Base-by-base conservation (phyloP, 192 early-diverging fungal species). In the Coemansia sp. region DNA sequence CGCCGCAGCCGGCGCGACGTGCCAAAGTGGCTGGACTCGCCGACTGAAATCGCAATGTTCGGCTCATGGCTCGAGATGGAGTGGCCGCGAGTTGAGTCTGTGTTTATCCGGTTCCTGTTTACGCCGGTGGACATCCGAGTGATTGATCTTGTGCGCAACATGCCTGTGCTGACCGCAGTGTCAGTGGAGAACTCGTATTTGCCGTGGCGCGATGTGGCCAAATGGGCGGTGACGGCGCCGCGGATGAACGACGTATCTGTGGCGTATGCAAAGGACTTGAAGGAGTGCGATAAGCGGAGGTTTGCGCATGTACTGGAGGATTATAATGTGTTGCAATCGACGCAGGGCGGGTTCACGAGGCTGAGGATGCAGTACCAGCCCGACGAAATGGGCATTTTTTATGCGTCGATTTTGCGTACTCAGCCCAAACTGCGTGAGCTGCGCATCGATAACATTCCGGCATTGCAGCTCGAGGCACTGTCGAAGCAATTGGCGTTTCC, bases 281-380 rank as follows among this genome's bases (percentile, higher is more conserved):
- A 69, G 43, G 73, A 81, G 7, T 18, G 56, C 27, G 78, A 81
- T 54, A 41, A 50, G 38, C 64, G 69, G 60, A 65, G 78, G 56
- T 81, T 81, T 60, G 59, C 78, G 24, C 78, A 81, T 55, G 29
- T 81, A 26, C 63, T 81, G 37, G 78, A 62, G 41, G 78, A 81
- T 62, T 81, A 81, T 64, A 81, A 81, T 38, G 78, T 81, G 43
- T 56, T 81, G 56, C 78, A 81, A 63, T 59, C 63, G 0, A 74
- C 68, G 4, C 61, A 63, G 61, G 64, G 76, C 47, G 78, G 78
- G 8, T 75, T 81, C 35, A 9, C 52, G 45, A 65, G 73, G 13
- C 57, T 81, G 66, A 69, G 78, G 16, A 62, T 81, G 78, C 78
- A 81, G 60, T 81, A 71, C 59, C 78, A 81, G 73, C 72, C 78